phyloP scores from a whole-genome alignment of 345 rosid genomes.

The Eucalyptus victrix region DNA sequence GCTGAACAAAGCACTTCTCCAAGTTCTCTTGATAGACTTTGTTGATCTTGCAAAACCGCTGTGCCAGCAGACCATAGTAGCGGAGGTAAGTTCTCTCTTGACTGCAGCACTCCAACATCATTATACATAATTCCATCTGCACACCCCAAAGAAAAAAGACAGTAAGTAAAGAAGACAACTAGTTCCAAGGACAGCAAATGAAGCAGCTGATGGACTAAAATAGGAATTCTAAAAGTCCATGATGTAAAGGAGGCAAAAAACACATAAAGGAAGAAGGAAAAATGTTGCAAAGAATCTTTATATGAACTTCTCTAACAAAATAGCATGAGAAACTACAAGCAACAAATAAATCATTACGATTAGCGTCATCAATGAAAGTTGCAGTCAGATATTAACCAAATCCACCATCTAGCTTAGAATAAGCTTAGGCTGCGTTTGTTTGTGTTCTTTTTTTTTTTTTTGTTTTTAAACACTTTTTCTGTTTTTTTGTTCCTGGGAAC shows the following conservation, averaged over 20 bases:
- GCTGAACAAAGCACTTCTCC: conserved; percentile 84
- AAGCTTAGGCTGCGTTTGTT: too few relatives aligned
- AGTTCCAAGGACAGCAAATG: neutral
- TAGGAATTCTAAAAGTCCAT: neutral
- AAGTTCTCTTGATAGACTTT: conserved; percentile 83
- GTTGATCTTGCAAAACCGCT: conserved; percentile 89
- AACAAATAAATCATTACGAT: too few relatives aligned
- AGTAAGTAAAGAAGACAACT: neutral
- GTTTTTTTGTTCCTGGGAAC: too few relatives aligned
- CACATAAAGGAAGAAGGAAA: neutral
- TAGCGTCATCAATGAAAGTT: too few relatives aligned
- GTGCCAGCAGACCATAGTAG: conserved; percentile 80
- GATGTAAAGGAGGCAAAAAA: neutral
- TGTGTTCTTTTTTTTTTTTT: too few relatives aligned
- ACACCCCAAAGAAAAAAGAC: neutral
- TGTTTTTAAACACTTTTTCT: too few relatives aligned
- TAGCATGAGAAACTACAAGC: too few relatives aligned
- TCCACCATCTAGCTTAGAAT: too few relatives aligned
- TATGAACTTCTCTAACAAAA: too few relatives aligned
- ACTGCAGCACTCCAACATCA: conserved; percentile 93
- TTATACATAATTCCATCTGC: conserved; percentile 89
- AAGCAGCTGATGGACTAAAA: neutral
- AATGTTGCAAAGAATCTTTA: too few relatives aligned
- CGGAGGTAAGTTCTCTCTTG: conserved; percentile 10
- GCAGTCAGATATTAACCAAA: too few relatives aligned